Base-by-base conservation (phyloP, 2,329 filamentous ascomycete genomes). In the Cryoendolithus antarcticus region DNA sequence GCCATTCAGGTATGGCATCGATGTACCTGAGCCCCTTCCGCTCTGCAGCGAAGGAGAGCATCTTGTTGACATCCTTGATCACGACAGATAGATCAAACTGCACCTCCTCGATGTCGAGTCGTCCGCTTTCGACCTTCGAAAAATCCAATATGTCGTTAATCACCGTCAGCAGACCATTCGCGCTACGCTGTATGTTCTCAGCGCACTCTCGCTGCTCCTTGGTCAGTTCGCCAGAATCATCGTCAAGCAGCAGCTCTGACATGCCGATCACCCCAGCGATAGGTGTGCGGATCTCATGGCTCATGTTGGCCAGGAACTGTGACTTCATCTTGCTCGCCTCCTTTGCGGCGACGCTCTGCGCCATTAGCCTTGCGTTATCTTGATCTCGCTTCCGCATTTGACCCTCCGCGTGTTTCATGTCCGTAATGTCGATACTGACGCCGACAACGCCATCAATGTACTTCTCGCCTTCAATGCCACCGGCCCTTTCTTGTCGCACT, bases 141-240 rank as follows among this genome's bases (percentile, higher is more conserved):
- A 93, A 88, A 59, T 93, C 86, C 2, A 93, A 66, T 40, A 93
- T 93, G 52, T 93, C 86, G 53, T 93, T 93, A 60, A 93, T 93
- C 31, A 93, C 81, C 0, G 84, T 89, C 13, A 93, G 66, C 3
- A 93, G 64, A 2, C 82, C 85, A 46, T 89, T 86, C 0, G 81
- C 82, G 4, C 82, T 88, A 38, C 80, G 72, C 51, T 84, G 78
- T 5, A 89, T 84, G 44, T 85, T 86, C 48, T 85, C 80, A 3
- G 82, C 78, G 44, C 77, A 83, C 41, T 86, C 81, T 42, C 72
- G 69, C 51, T 86, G 80, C 48, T 86, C 82, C n/a, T 72, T 67
- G 39, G 77, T 70, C 15, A 88, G 60, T 11, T 52, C 45, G 7
- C 46, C 48, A 10, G 48, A 48, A 10, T 74, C 61, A 53, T 77